phyloP scores from a whole-genome alignment of 495 filamentous ascomycete genomes.

The Clohesyomyces aquaticus region DNA sequence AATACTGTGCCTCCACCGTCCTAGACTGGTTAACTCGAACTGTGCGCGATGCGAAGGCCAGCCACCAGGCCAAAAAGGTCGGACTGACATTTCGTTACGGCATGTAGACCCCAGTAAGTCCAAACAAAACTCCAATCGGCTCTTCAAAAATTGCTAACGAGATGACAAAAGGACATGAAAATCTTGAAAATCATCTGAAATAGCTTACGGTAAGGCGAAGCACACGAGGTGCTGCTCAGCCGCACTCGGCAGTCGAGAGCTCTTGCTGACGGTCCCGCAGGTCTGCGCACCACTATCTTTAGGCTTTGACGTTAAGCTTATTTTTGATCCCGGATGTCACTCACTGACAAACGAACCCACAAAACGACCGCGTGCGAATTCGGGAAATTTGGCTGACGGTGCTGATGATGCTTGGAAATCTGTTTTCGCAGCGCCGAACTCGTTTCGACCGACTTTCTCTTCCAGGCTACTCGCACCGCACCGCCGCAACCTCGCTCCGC shows the following conservation, averaged over 20 bases:
- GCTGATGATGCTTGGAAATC: not conserved
- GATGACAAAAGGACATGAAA: not conserved
- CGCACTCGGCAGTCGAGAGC: not conserved
- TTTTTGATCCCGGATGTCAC: constrained; percentile 9
- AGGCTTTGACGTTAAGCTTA: constrained; percentile 31
- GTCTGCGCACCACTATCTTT: constrained; percentile 11
- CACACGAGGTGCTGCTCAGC: not conserved
- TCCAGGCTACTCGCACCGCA: too few species aligned
- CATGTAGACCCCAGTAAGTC: not conserved
- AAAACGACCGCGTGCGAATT: too few species aligned
- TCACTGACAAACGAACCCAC: not conserved
- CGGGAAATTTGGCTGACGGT: too few species aligned
- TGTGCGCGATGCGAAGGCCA: not conserved
- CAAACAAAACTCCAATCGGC: not conserved
- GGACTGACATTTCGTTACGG: not conserved
- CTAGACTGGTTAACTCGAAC: constrained; percentile 2
- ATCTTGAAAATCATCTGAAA: not conserved
- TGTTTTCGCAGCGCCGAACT: not conserved
- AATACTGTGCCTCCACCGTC: constrained; percentile 10
- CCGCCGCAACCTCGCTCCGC: too few species aligned
- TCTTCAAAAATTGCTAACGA: not conserved
- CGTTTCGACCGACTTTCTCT: not conserved
- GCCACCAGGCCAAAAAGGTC: not conserved
- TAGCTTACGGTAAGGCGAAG: not conserved
- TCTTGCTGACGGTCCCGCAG: constrained; percentile 20